Evolutionary conservation across 2,329 filamentous ascomycete species (phyloP).

Genomic region (Paramyrothecium sp.): DNA sequence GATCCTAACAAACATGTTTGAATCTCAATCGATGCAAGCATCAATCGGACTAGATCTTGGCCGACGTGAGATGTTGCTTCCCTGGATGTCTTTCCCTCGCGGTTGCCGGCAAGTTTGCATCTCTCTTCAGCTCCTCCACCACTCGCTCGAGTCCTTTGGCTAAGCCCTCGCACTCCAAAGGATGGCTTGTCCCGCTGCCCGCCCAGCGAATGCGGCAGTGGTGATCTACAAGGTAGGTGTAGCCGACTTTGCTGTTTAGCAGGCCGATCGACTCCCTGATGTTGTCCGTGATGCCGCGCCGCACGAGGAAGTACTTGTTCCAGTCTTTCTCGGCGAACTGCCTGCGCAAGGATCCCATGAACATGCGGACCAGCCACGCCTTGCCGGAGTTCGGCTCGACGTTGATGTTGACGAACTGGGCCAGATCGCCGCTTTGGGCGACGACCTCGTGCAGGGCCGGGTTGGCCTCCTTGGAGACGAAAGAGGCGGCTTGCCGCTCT

Average conservation of each 20-base stretch:
- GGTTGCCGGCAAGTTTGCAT: slow-evolving; percentile 27
- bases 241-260: slow-evolving; percentile 89
- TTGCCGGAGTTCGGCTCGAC: slow-evolving; percentile 78
- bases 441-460: slow-evolving; percentile 66
- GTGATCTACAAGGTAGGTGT: slow-evolving; percentile 86
- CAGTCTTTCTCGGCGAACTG: slow-evolving; percentile 51
- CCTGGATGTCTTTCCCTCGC: slow-evolving; percentile 31
- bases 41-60: slow-evolving; percentile 20
- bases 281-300: slow-evolving; percentile 56
- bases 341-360: slow-evolving; percentile 51
- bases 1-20: not conserved
- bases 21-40: slow-evolving; percentile 2
- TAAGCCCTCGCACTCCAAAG: slow-evolving; percentile 65
- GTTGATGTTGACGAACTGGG: slow-evolving; percentile 84
- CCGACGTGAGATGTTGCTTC: slow-evolving; percentile 25
- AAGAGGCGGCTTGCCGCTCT: slow-evolving; percentile 73
- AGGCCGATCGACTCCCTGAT: slow-evolving; percentile 65
- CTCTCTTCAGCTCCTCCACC: slow-evolving; percentile 53
- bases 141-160: slow-evolving; percentile 63
- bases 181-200: slow-evolving; percentile 69
- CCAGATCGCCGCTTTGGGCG: slow-evolving; percentile 46
- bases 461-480: slow-evolving; percentile 65
- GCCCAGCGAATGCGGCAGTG: slow-evolving; percentile 93
- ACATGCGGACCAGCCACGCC: slow-evolving; percentile 56
- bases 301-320: slow-evolving; percentile 61